phyloP scores from a whole-genome alignment of 441 rosid species.

The Daphne laureola region DNA sequence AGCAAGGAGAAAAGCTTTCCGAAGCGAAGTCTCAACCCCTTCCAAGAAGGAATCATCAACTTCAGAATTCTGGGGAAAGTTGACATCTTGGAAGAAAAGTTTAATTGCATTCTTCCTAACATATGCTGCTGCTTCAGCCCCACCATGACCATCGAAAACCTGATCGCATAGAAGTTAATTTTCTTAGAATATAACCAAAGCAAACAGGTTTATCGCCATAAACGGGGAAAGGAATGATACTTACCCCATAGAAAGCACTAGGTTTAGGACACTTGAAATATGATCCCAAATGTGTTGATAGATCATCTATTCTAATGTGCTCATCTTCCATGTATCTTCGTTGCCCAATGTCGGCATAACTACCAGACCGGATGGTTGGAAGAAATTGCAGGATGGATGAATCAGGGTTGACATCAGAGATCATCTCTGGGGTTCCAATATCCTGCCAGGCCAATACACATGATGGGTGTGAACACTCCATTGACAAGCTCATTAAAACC shows the following conservation, averaged over 20 bases:
- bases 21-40: conserved; percentile 34
- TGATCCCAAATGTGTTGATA: conserved; percentile 35
- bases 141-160: conserved; percentile 76
- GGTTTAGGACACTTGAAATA: conserved; percentile 36
- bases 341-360: conserved; percentile 34
- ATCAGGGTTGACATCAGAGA: conserved; percentile 27
- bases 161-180: conserved; percentile 7
- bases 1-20: conserved; percentile 39
- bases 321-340: conserved; percentile 42
- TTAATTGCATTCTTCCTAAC: conserved; percentile 34
- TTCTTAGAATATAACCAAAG: neutral
- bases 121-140: conserved; percentile 61
- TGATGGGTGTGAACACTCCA: neutral
- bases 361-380: conserved; percentile 57
- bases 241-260: conserved; percentile 53
- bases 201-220: neutral
- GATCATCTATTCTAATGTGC: conserved; percentile 38
- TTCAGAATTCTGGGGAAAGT: conserved; percentile 40
- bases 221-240: conserved; percentile 3
- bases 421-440: conserved; percentile 22
- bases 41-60: conserved; percentile 44
- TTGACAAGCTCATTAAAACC: neutral
- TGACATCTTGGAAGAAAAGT: conserved; percentile 42
- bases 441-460: conserved; percentile 28
- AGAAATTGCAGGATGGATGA: conserved; percentile 34